These are phyloP conservation scores for Rubus parviflorus DNA, from an alignment of 306 rosid species.

Conservation along the genomic window DNA sequence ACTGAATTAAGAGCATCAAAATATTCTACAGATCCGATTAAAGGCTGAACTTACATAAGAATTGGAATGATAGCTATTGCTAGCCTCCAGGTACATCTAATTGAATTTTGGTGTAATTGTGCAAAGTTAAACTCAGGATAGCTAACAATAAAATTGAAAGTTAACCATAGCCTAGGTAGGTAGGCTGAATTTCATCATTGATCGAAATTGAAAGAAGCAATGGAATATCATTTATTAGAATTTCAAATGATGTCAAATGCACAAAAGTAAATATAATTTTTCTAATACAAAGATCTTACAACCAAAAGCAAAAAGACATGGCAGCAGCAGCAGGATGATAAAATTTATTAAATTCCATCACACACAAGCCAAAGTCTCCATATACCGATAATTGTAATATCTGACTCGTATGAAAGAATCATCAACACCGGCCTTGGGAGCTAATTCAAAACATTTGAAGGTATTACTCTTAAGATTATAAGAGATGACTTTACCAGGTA, in stretches of 20 bases:
- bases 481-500: not conserved
- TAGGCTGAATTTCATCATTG: too few relatives aligned
- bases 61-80: too few relatives aligned
- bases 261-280: not conserved
- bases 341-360: not conserved
- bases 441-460: not conserved
- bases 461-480: not conserved
- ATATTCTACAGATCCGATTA: too few relatives aligned
- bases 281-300: not conserved
- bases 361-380: not conserved
- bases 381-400: not conserved
- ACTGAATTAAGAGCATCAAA: too few relatives aligned
- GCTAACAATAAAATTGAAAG: too few relatives aligned
- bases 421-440: not conserved
- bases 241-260: not conserved
- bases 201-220: not conserved
- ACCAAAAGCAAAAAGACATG: not conserved
- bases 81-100: too few relatives aligned
- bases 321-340: not conserved
- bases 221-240: not conserved
- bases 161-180: too few relatives aligned
- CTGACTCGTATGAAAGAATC: not conserved
- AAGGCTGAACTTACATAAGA: too few relatives aligned
- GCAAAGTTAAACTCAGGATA: too few relatives aligned
- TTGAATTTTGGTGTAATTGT: too few relatives aligned